These are phyloP conservation scores for Suhomyces sp. DNA, from an alignment of 805 yeast species.

Conservation along the genomic window DNA sequence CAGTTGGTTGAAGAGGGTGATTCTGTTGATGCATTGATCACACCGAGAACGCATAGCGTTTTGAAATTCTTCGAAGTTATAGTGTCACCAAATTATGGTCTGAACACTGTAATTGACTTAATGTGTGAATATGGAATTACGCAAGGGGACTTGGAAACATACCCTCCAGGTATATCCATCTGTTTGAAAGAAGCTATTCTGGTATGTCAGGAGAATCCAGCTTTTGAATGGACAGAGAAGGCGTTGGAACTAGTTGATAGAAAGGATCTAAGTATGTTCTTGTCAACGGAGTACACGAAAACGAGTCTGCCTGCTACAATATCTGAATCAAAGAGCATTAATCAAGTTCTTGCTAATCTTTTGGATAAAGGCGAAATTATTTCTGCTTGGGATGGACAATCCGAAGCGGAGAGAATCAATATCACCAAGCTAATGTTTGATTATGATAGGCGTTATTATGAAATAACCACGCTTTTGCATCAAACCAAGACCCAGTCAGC, in stretches of 20 bases:
- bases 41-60: conserved; percentile 64
- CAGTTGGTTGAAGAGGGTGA: conserved; percentile 64
- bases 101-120: conserved; percentile 56
- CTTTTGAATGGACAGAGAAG: conserved; percentile 45
- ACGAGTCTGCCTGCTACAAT: background rate
- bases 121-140: conserved; percentile 59
- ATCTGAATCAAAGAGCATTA: conserved; percentile 33
- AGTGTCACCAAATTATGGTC: conserved; percentile 52
- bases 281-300: conserved; percentile 8
- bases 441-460: conserved; percentile 75
- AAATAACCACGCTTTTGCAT: conserved; percentile 69
- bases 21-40: conserved; percentile 55
- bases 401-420: conserved; percentile 65
- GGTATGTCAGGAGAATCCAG: conserved; percentile 51
- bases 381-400: conserved; percentile 67
- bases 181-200: conserved; percentile 65
- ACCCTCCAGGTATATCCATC: conserved; percentile 68
- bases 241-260: conserved; percentile 64
- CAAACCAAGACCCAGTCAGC: conserved; percentile 65
- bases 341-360: conserved; percentile 37
- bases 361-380: conserved; percentile 44
- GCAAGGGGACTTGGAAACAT: conserved; percentile 56
- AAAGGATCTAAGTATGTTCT: conserved; percentile 52
- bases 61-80: conserved; percentile 62
- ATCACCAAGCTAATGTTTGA: conserved; percentile 73